Evolutionary conservation across 164 flowering plant genomes (phyloP), one percentile per base, ranked within the genome.

Genomic region (Piper betle): DNA sequence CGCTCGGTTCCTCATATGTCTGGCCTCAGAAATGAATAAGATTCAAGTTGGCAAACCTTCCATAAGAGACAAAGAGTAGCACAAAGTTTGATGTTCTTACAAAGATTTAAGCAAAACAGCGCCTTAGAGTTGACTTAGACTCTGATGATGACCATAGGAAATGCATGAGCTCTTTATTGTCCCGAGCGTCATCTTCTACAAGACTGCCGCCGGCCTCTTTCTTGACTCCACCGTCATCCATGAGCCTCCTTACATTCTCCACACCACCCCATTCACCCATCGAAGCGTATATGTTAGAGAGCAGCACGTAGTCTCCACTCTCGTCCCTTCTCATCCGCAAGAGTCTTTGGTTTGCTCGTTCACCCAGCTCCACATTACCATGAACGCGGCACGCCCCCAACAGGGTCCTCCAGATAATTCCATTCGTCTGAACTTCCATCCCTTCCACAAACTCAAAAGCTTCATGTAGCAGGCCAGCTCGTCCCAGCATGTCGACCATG

Each of bases 401-500:
- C 59, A 86, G 76, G 64, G 89, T 80, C 71, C 89, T 80, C 89
- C 87, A 84, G 55, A 86, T 65, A 16, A 81, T 78, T 56, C 74
- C 79, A 74, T 86, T 84, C 39, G 93, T 81, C 68, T 79, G 71
- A 40, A 82, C 68, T 38, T 61, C 69, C 93, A 86, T 82, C 3
- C 62, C 63, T 4, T 76, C 80, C 11, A 81, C 75, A 60, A 86
- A 79, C 20, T 77, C 68, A 61, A 84, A 84, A 39, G 89, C 87
- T 73, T 86, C 86, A 10, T 66, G 66, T 57, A 86, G 57, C 50
- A 72, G 66, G 50, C 89, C 93, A 48, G 86, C 83, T 20, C 89
- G 88, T 18, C 86, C 84, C 3, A 84, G 69, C 67, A 86, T 48
- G 65, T 84, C 93, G 52, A 84, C 87, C 84, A 86, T 82, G 62